A percentile compares a stretch with the other conserved stretches of the same genome.
phyloP scores from a whole-genome alignment of 129 eudicot species.

The Saussurea involucrata region DNA sequence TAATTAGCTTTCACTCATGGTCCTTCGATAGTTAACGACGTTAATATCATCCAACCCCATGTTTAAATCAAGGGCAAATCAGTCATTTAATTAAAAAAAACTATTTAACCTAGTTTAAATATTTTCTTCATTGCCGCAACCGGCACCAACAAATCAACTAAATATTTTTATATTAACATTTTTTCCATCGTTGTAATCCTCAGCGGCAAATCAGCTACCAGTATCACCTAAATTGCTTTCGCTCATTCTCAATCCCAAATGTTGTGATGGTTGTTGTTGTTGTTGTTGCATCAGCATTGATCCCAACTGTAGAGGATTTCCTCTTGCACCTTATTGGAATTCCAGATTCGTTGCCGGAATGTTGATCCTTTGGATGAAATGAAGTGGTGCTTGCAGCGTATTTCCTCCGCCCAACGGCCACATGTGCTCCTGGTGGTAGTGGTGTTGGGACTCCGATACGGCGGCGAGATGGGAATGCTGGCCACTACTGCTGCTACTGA shows the following conservation, averaged over 20 bases:
- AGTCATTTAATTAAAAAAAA: too few species aligned
- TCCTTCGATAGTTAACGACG: too few species aligned
- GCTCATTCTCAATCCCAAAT: constrained; percentile 69
- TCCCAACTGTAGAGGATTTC: constrained; percentile 60
- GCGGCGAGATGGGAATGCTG: constrained; percentile 1
- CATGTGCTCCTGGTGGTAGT: constrained; percentile 46
- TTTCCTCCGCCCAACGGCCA: constrained; percentile 63
- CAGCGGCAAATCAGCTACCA: too few species aligned
- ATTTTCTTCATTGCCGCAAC: too few species aligned
- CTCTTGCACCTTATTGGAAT: constrained; percentile 54
- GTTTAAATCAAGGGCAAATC: too few species aligned
- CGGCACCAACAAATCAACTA: too few species aligned
- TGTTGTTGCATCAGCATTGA: constrained; percentile 67
- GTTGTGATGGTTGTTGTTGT: constrained; percentile 68
- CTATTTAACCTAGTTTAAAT: too few species aligned
- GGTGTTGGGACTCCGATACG: constrained; percentile 25
- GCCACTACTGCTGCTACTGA: neutral
- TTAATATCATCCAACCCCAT: too few species aligned
- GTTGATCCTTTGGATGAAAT: constrained; percentile 66
- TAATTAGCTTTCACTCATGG: too few species aligned
- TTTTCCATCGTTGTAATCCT: too few species aligned
- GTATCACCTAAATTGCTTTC: constrained; percentile 81
- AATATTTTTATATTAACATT: too few species aligned
- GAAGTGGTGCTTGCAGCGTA: constrained; percentile 55
- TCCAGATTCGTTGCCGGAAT: constrained; percentile 41